phyloP scores from a whole-genome alignment of 2,329 filamentous ascomycete species.

The Talaromyces funiculosus region DNA sequence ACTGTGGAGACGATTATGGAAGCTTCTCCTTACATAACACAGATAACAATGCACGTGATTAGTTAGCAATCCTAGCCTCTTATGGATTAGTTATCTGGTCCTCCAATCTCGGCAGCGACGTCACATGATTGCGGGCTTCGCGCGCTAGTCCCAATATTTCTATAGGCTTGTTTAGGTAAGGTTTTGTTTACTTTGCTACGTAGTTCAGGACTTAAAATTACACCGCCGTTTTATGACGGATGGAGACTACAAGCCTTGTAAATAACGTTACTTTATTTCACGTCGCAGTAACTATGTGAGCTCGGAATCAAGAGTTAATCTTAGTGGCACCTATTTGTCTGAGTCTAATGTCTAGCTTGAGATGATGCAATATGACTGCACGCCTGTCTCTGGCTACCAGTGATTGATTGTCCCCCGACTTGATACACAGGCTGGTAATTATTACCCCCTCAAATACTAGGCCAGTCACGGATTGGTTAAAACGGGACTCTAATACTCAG shows the following conservation, averaged over 20 bases:
- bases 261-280: too few species aligned
- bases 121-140: neutral
- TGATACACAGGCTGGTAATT: neutral
- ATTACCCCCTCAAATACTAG: neutral
- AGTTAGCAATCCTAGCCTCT: neutral
- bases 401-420: too few species aligned
- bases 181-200: neutral
- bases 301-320: too few species aligned
- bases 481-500: neutral
- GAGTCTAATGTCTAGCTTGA: neutral
- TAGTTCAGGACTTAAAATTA: neutral
- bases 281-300: too few species aligned
- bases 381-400: neutral
- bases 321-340: neutral
- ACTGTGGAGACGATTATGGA: conserved; percentile 3
- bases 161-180: neutral
- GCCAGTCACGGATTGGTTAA: neutral
- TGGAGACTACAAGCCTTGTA: neutral
- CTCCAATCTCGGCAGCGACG: neutral
- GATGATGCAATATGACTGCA: neutral
- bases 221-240: neutral
- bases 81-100: neutral
- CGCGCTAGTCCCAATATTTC: neutral
- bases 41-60: neutral
- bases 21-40: neutral